Evolutionary conservation across 768 basidiomycete genomes (phyloP).

Genomic region (Boletus reticuloceps): DNA sequence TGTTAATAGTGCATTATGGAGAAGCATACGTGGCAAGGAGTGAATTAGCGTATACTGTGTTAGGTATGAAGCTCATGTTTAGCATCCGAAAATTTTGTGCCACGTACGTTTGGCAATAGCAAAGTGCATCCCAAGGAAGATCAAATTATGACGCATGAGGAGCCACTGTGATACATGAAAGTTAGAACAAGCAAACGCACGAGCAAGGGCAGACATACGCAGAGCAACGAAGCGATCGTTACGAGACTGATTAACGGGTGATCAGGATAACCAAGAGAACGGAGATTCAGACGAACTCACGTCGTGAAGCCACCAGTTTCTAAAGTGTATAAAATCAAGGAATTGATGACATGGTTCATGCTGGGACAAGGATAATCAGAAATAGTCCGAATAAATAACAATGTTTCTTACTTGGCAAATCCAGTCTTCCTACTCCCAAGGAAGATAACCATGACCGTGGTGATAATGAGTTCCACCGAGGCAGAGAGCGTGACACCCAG

Average conservation of each 20-base stretch:
- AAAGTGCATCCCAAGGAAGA: slow-evolving; percentile 36
- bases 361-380: slow-evolving; percentile 21
- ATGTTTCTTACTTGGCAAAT: slow-evolving; percentile 23
- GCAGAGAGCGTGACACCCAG: slow-evolving; percentile 31
- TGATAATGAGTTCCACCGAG: slow-evolving; percentile 34
- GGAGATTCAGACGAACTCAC: slow-evolving; percentile 12
- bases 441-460: slow-evolving; percentile 30
- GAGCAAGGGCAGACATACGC: slow-evolving; percentile 17
- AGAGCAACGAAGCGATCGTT: slow-evolving; percentile 32
- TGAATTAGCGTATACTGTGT: slow-evolving; percentile 32
- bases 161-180: slow-evolving; percentile 21
- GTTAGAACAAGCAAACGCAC: neutral
- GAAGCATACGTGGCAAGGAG: slow-evolving; percentile 32
- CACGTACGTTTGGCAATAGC: slow-evolving; percentile 33
- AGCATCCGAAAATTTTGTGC: neutral
- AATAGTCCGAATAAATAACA: neutral
- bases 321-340: slow-evolving; percentile 49
- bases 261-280: neutral
- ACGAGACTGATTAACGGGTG: slow-evolving; percentile 19
- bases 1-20: neutral
- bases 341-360: slow-evolving; percentile 48
- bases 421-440: slow-evolving; percentile 32
- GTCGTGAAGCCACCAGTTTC: slow-evolving; percentile 52
- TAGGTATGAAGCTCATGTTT: neutral
- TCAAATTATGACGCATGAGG: slow-evolving; percentile 34